phyloP scores from a whole-genome alignment of 1,139 yeast species.

The Hanseniaspora sp. region DNA sequence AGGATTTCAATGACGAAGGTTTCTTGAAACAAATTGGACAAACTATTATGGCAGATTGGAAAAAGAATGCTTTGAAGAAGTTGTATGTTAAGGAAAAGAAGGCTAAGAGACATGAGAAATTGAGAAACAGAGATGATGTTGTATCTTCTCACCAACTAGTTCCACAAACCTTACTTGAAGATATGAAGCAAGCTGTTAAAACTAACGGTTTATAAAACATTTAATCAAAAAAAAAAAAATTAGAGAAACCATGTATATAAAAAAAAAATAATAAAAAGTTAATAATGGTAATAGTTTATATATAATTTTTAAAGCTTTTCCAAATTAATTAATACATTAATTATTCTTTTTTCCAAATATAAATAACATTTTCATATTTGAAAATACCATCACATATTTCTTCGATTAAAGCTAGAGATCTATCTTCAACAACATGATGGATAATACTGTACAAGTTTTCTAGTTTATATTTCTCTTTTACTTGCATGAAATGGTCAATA shows the following conservation, averaged over 20 bases:
- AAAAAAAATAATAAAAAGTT: no score
- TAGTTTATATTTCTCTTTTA: conserved; percentile 7
- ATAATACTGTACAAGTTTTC: conserved; percentile 4
- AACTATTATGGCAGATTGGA: conserved; percentile 9
- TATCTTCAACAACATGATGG: conserved; percentile 10
- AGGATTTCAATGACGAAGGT: conserved; percentile 9
- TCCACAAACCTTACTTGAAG: conserved; percentile 8
- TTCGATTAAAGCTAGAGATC: conserved; percentile 16
- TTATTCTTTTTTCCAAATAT: conserved; percentile 23
- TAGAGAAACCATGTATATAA: background rate
- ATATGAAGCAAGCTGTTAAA: background rate
- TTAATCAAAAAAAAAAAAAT: background rate
- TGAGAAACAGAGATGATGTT: background rate
- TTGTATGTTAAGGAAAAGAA: background rate
- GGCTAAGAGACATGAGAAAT: background rate
- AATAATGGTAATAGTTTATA: no score
- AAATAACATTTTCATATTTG: conserved; percentile 21
- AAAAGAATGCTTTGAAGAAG: background rate
- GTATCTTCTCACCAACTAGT: background rate
- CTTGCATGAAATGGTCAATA: conserved; percentile 10
- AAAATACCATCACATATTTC: conserved; percentile 18
- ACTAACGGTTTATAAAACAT: background rate
- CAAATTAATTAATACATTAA: background rate
- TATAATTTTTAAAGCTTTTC: background rate
- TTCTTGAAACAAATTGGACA: conserved; percentile 5